phyloP scores from a whole-genome alignment of 441 rosid genomes.

The Raphanus hybrid region DNA sequence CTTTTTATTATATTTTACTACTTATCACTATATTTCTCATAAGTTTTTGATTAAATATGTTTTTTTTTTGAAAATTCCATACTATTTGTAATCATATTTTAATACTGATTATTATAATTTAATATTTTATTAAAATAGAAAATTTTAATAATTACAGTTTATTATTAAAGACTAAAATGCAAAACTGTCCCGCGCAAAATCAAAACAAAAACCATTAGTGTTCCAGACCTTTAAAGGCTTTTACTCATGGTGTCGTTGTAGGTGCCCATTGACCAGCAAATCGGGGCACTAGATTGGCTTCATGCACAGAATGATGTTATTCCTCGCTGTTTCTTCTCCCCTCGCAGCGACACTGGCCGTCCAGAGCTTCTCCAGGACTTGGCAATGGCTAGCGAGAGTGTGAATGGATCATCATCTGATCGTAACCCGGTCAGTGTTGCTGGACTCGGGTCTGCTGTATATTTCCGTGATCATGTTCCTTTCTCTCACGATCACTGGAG shows the following conservation, averaged over 20 bases:
- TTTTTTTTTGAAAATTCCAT: no score
- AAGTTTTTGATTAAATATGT: no score
- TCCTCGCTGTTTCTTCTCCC: conserved; percentile 83
- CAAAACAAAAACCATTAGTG: conserved; percentile 46
- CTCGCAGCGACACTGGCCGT: conserved; percentile 46
- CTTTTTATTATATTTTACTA: no score
- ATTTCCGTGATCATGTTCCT: conserved; percentile 64
- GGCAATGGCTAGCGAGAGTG: conserved; percentile 48
- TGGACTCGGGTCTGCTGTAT: conserved; percentile 83
- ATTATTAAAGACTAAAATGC: no score
- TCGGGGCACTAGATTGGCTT: conserved; percentile 87
- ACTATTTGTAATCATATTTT: no score
- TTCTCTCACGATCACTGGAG: conserved; percentile 82
- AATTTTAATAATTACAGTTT: no score
- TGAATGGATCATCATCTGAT: conserved; percentile 42
- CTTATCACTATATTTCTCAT: no score
- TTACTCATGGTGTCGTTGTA: conserved; percentile 16
- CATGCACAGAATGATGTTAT: conserved; percentile 65
- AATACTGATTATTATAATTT: no score
- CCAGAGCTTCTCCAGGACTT: conserved; percentile 44
- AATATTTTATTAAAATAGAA: no score
- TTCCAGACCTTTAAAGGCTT: neutral
- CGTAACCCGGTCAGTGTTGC: conserved; percentile 66
- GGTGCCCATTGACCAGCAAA: conserved; percentile 70
- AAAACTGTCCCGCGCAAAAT: conserved; percentile 23